Base-by-base conservation (phyloP, 164 flowering plant species). In the Malania oleifera region DNA sequence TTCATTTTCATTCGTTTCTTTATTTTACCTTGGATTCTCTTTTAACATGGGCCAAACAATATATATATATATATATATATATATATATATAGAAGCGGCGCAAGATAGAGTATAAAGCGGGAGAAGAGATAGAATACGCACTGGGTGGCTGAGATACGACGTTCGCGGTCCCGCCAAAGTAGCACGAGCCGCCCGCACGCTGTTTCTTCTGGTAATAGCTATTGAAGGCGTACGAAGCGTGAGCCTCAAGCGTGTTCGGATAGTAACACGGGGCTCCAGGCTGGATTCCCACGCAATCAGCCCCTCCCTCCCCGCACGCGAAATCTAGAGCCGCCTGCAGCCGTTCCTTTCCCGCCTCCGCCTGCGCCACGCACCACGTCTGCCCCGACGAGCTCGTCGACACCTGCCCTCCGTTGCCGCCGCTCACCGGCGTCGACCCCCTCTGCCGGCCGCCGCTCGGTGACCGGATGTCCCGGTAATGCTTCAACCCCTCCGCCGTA, bases 191-290 rank as follows among this genome's bases (percentile, higher is more conserved):
- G 27, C 67, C 57, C n/a, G 51, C 65, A 8, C 89, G 82, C 0
- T 59, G 37, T 12, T 75, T 82, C 75, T 69, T 81, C 75, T 89
- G 93, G 63, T 89, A 92, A 28, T 79, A 92, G 38, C 87, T 84
- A 51, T 92, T 92, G 75, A 89, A 83, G 0, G 98, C 98, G 28
- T 72, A 92, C 20, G 98, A 89, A 2, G 96, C 96, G 52, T 84
- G 96, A 0, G 96, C 89, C 63, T 52, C 73, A 0, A 89, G 38
- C 13, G 89, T 72, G 56, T 82, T 62, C 1, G 96, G 96, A 70
- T 79, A 39, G 58, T 67, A 83, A 73, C 98, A 92, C 67, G 80
- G 69, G 66, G 81, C 68, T 41, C 86, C 89, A 0, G 63, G 49
- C 57, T 92, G 93, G 64, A 92, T 84, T 70, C 78, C 76, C 54